These are phyloP conservation scores for Clitocybe nebularis DNA, from an alignment of 1,284 basidiomycete genomes.

Conservation along the genomic window DNA sequence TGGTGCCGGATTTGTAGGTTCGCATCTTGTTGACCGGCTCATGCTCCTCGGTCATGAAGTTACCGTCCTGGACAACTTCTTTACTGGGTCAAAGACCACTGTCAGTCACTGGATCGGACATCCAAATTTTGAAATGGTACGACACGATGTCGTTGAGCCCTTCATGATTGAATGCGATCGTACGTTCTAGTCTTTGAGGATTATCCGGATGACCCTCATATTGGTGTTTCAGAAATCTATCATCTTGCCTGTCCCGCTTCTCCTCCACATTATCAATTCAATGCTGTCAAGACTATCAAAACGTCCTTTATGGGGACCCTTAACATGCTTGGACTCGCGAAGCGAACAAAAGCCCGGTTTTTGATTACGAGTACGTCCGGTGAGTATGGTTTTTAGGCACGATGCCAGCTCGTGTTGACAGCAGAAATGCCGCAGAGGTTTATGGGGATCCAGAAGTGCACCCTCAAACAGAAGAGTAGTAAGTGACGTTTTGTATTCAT, in stretches of 20 bases:
- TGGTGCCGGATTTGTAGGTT: slow-evolving; percentile 96
- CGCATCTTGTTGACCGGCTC: slow-evolving; percentile 93
- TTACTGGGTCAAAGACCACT: slow-evolving; percentile 94
- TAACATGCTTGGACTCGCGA: slow-evolving; percentile 98
- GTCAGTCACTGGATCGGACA: slow-evolving; percentile 95
- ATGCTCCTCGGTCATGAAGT: slow-evolving; percentile 98
- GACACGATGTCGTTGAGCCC: slow-evolving; percentile 95
- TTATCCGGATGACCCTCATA: slow-evolving; percentile 3
- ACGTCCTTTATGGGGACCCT: slow-evolving; percentile 96
- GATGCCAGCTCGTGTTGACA: not conserved
- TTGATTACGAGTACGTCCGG: slow-evolving; percentile 92
- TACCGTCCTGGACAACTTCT: slow-evolving; percentile 97
- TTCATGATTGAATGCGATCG: slow-evolving; percentile 98
- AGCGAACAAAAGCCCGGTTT: slow-evolving; percentile 95
- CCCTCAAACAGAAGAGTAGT: slow-evolving; percentile 94
- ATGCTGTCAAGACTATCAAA: slow-evolving; percentile 96
- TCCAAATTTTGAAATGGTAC: slow-evolving; percentile 96
- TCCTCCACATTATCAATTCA: slow-evolving; percentile 93
- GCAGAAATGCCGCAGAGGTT: slow-evolving; percentile 58
- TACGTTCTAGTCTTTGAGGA: too few species aligned
- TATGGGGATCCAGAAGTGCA: slow-evolving; percentile 97
- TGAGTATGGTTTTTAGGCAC: slow-evolving; percentile 28
- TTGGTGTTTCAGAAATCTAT: slow-evolving; percentile 73
- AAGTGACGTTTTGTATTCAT: slow-evolving; percentile 25
- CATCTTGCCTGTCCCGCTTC: slow-evolving; percentile 96